Percentiles rank a stretch among this genome's conserved stretches.
Evolutionary conservation across 2,329 filamentous ascomycete genomes (phyloP).

Genomic region (Metarhizium robertsii): DNA sequence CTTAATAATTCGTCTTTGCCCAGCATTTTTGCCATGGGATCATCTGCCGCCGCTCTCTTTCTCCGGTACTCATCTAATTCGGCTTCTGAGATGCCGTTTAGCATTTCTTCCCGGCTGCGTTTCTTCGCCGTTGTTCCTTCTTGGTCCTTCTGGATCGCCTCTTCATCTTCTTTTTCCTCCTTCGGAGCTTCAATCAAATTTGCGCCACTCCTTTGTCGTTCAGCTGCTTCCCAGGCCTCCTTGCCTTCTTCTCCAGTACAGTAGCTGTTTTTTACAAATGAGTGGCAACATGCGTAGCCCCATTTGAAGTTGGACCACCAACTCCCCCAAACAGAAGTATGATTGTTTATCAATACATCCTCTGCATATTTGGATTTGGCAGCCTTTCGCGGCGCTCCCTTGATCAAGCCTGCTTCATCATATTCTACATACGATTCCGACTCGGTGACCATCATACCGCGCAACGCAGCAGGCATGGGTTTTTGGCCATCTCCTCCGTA

Average conservation of each 20-base stretch:
- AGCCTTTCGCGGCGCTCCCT: constrained; percentile 67
- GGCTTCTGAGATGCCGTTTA: constrained; percentile 67
- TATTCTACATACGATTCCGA: constrained; percentile 90
- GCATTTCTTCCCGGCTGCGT: constrained; percentile 69
- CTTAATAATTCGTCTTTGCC: constrained; percentile 60
- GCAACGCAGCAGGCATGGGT: constrained; percentile 49
- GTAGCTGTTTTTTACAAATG: constrained; percentile 90
- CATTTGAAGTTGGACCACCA: constrained; percentile 96
- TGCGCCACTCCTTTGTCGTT: constrained; percentile 45
- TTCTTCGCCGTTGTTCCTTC: constrained; percentile 44
- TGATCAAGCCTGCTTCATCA: constrained; percentile 80
- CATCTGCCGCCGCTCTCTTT: constrained; percentile 63
- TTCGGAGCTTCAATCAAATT: constrained; percentile 28
- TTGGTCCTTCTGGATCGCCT: constrained; percentile 20
- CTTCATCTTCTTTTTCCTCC: constrained; percentile 13
- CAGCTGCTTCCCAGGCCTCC: constrained; percentile 67
- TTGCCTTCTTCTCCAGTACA: constrained; percentile 90
- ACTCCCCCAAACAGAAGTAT: constrained; percentile 87
- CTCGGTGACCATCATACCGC: constrained; percentile 61
- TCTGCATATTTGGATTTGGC: constrained; percentile 89
- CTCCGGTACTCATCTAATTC: constrained; percentile 80
- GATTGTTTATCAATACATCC: constrained; percentile 82
- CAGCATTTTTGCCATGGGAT: constrained; percentile 79
- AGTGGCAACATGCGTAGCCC: constrained; percentile 95
- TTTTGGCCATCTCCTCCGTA: constrained; percentile 63